Evolutionary conservation across 2,329 filamentous ascomycete genomes (phyloP), one percentile per base, ranked within the genome.

Genomic region (Trichoderma breve): DNA sequence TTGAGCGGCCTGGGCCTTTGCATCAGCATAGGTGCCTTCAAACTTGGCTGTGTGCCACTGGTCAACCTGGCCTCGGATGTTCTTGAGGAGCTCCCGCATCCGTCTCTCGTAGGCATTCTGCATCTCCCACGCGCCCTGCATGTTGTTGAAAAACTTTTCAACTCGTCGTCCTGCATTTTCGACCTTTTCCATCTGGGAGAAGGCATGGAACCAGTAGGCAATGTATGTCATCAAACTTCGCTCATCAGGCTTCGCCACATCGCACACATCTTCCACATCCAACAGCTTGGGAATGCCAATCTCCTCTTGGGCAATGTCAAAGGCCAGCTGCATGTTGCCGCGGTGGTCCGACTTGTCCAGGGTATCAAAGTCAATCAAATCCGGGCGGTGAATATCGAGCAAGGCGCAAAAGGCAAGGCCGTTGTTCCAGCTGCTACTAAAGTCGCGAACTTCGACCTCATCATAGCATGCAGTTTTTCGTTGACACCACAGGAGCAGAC

Each of bases 61-160:
- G 70, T 91, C 86, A 63, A 91, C 87, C 81, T 97, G 94, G 74
- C 87, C 87, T 30, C 87, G 86, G 76, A 98, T 94, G 74, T 90
- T 87, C 76, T 89, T 87, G 74, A 98, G 85, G 53, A 99, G 86
- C 75, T 91, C 93, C 72, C 90, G 89, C 93, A 98, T 97, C 73
- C 96, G 90, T 78, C 92, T 88, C 85, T 99, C 96, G 80, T 95
- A 99, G 34, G 92, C 93, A 79, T 94, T 97, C 82, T 99, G 95
- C 96, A 99, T 99, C 83, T 98, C 95, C 96, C 96, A 99, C 9
- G 96, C 95, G 26, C 96, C 96, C 80, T 98, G 94, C 96, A 99
- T 98, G 81, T 96, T 98, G 80, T 93, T 94, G 77, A 99, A 93
- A 79, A 99, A 99, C 83, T 99, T 99, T 84, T 99, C 96, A 6